A percentile compares a stretch with the other conserved stretches of the same genome.
Evolutionary conservation across 1,139 yeast species (phyloP).

Genomic region (Taiozyma onychis): DNA sequence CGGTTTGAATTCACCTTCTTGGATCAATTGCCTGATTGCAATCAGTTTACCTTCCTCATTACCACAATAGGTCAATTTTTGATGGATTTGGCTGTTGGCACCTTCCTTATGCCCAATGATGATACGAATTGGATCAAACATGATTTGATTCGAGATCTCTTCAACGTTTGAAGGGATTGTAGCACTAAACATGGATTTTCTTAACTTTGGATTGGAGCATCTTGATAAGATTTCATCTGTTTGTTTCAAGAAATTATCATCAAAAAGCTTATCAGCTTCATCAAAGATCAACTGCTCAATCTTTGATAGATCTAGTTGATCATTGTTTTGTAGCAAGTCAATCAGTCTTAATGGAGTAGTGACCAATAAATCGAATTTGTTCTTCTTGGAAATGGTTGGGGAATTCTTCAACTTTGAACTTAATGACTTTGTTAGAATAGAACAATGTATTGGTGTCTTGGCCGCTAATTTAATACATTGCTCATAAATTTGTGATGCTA

Average conservation of each 20-base stretch:
- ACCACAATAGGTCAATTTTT: constrained; percentile 80
- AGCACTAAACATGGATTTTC: constrained; percentile 86
- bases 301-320: constrained; percentile 48
- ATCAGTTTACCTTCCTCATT: constrained; percentile 90
- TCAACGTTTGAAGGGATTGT: constrained; percentile 94
- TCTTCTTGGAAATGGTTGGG: constrained; percentile 38
- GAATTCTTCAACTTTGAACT: constrained; percentile 60
- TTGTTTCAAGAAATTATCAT: constrained; percentile 85
- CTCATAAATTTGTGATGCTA: constrained; percentile 78
- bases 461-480: constrained; percentile 57
- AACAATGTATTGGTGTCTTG: constrained; percentile 48
- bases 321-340: constrained; percentile 59
- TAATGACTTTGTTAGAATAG: constrained; percentile 68
- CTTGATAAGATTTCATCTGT: constrained; percentile 78
- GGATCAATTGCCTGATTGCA: constrained; percentile 85
- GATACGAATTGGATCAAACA: constrained; percentile 80
- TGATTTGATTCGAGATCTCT: constrained; percentile 77
- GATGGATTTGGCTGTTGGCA: constrained; percentile 80
- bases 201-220: constrained; percentile 42
- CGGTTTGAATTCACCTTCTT: constrained; percentile 81
- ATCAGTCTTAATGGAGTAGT: constrained; percentile 87
- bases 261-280: constrained; percentile 94
- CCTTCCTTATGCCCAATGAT: constrained; percentile 94
- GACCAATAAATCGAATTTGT: constrained; percentile 74
- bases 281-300: constrained; percentile 80